A percentile compares a stretch with the other conserved stretches of the same genome.
phyloP scores from a whole-genome alignment of 2,329 filamentous ascomycete species.

The Phyllosticta citrichinensis region DNA sequence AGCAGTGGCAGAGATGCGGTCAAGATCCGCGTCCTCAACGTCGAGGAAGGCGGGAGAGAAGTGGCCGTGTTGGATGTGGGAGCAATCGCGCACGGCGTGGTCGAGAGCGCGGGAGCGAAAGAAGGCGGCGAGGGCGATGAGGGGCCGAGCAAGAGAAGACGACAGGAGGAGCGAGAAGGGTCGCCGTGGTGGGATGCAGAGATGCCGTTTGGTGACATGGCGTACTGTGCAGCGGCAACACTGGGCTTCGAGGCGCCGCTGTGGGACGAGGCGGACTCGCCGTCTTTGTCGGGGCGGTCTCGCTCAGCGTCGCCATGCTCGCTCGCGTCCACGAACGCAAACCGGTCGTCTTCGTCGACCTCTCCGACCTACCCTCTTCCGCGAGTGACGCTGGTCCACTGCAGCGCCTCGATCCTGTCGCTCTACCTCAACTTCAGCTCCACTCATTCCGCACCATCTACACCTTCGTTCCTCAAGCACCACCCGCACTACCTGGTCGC shows the following conservation, averaged over 20 bases:
- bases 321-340: not conserved
- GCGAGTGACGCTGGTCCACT: constrained; percentile 19
- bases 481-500: not conserved
- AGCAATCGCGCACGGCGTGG: not conserved
- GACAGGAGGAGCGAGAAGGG: not conserved
- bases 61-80: not conserved
- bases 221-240: not conserved
- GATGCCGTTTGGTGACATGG: not conserved
- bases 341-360: constrained; percentile 14
- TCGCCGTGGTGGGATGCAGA: not conserved
- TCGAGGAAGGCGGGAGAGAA: constrained; percentile 16
- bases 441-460: not conserved
- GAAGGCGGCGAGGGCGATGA: not conserved
- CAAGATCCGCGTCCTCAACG: not conserved
- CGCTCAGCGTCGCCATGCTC: not conserved
- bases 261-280: not conserved
- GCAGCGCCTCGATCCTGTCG: not conserved
- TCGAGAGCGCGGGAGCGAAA: not conserved
- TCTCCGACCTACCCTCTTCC: constrained; percentile 40
- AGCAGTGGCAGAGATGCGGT: not conserved
- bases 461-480: not conserved
- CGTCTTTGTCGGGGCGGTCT: not conserved
- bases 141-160: not conserved
- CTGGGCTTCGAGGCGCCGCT: not conserved
- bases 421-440: not conserved